These are phyloP conservation scores for grape (Vitis vinifera) DNA, from an alignment of 164 flowering plant genomes.

Conservation along the genomic window DNA sequence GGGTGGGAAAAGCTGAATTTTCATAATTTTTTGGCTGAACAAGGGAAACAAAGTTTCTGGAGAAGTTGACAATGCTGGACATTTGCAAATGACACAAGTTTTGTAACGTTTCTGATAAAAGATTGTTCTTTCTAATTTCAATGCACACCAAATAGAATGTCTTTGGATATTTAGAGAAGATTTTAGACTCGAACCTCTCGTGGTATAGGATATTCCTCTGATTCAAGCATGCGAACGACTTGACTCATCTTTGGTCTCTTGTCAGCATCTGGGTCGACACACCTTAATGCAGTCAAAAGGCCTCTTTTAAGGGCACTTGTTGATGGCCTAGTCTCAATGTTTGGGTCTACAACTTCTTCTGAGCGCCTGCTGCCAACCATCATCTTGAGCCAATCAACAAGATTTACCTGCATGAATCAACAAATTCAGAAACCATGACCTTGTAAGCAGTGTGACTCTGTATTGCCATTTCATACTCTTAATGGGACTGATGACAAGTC, in stretches of 20 bases:
- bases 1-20: neutral
- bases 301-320: conserved; percentile 6
- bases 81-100: too few species aligned
- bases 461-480: too few species aligned
- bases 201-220: conserved; percentile 11
- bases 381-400: conserved; percentile 2
- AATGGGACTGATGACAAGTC: too few species aligned
- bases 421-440: too few species aligned
- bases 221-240: conserved; percentile 10
- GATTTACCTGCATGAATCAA: conserved; percentile 3
- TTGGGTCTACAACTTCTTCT: conserved; percentile 11
- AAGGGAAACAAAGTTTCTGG: too few species aligned
- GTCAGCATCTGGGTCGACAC: conserved; percentile 13
- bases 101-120: too few species aligned
- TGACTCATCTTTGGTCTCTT: conserved; percentile 13
- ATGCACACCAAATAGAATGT: too few species aligned
- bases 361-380: conserved; percentile 10
- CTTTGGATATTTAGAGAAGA: too few species aligned
- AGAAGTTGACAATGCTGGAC: too few species aligned
- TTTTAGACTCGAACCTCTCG: conserved; percentile 5
- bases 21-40: too few species aligned
- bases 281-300: conserved; percentile 9
- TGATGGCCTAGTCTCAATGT: conserved; percentile 11
- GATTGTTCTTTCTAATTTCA: too few species aligned
- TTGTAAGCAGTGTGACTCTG: too few species aligned